Percentiles rank a stretch among this genome's conserved stretches.
These are phyloP conservation scores for Penicillium malachiteum DNA, from an alignment of 495 filamentous ascomycete genomes.

Conservation along the genomic window DNA sequence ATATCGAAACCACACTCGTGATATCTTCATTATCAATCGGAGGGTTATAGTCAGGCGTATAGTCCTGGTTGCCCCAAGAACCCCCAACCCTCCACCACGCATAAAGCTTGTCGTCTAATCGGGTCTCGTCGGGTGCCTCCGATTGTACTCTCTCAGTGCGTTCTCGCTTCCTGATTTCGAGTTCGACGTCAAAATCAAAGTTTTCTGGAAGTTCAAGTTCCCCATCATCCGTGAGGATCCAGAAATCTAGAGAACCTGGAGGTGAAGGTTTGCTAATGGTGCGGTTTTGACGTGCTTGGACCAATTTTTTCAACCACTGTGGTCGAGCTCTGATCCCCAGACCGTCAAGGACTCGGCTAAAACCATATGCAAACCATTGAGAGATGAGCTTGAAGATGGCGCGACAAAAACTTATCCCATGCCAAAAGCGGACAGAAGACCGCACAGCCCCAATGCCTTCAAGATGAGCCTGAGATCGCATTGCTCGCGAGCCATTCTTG, in stretches of 20 bases:
- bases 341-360: constrained; percentile 53
- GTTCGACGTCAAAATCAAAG: constrained; percentile 73
- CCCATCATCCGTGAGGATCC: constrained; percentile 57
- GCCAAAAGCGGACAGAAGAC: constrained; percentile 67
- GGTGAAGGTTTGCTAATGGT: constrained; percentile 13
- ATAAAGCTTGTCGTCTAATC: constrained; percentile 72
- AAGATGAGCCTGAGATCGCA: constrained; percentile 38
- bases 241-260: constrained; percentile 53
- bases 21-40: constrained; percentile 62
- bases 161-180: constrained; percentile 62
- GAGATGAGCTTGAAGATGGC: constrained; percentile 67
- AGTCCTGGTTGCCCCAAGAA: constrained; percentile 79
- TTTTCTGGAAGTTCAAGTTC: constrained; percentile 54
- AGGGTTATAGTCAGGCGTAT: constrained; percentile 67
- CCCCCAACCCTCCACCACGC: constrained; percentile 75
- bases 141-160: constrained; percentile 31
- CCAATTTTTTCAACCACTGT: constrained; percentile 53
- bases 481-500: constrained; percentile 42
- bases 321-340: constrained; percentile 65
- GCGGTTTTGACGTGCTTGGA: constrained; percentile 22
- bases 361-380: constrained; percentile 54
- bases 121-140: constrained; percentile 54
- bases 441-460: constrained; percentile 78
- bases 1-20: constrained; percentile 73
- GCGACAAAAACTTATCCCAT: constrained; percentile 71